These are phyloP conservation scores for Penicillium dipodomyicola DNA, from an alignment of 495 filamentous ascomycete genomes.

Conservation along the genomic window DNA sequence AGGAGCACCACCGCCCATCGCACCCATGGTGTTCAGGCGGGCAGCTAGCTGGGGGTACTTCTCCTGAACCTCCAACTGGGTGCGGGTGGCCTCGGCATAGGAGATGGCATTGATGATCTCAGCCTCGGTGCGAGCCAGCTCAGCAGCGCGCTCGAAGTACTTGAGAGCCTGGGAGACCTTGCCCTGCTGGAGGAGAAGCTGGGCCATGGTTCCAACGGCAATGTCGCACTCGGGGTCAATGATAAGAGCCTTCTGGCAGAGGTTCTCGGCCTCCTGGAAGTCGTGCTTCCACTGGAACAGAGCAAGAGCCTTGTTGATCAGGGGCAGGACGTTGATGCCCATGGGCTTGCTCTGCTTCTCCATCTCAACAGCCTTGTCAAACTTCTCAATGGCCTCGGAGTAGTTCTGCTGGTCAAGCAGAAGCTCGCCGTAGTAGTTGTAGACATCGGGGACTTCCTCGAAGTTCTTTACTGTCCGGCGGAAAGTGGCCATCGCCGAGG, in stretches of 20 bases:
- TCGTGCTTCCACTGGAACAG: conserved; percentile 98
- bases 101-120: conserved; percentile 96
- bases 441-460: conserved; percentile 91
- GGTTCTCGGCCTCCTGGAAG: conserved; percentile 87
- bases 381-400: conserved; percentile 94
- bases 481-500: conserved; percentile 98
- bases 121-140: conserved; percentile 91
- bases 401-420: conserved; percentile 95
- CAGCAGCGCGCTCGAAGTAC: conserved; percentile 95
- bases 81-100: conserved; percentile 95
- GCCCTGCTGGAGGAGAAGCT: conserved; percentile 95
- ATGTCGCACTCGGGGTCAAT: conserved; percentile 99
- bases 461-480: conserved; percentile 97
- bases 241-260: conserved; percentile 95
- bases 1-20: conserved; percentile 36
- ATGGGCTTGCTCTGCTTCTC: conserved; percentile 90
- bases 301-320: conserved; percentile 98
- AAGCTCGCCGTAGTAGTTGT: conserved; percentile 99
- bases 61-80: conserved; percentile 95
- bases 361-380: conserved; percentile 96
- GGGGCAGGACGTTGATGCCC: conserved; percentile 92
- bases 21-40: conserved; percentile 75
- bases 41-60: conserved; percentile 93
- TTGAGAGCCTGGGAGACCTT: conserved; percentile 93
- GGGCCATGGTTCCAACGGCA: conserved; percentile 97